Base-by-base conservation (phyloP, 129 eudicot species). In the Helichrysum umbraculigerum region DNA sequence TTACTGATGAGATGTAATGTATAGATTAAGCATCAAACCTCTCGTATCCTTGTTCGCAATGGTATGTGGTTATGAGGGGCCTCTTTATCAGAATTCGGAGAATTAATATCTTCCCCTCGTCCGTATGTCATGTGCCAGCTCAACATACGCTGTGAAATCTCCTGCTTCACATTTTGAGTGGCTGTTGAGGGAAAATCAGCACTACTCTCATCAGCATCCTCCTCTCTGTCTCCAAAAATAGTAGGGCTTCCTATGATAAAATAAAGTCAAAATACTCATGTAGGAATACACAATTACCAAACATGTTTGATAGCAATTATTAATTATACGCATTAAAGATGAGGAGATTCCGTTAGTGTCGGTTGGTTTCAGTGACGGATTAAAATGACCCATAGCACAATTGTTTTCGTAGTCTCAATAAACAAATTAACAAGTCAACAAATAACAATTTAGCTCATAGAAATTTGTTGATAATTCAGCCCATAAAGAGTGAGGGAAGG, bases 121-220 rank as follows among this genome's bases (percentile, higher is more conserved):
- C 96, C 97, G 83, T 91, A 73, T 57, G 83, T 87, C 93, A 83
- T 87, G 71, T 85, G 96, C 98, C 98, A 94, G 82, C 84, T 87
- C 84, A 90, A 54, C 96, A 85, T 85, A 28, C 92, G 88, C 80
- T 93, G 92, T 5, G 91, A 78, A 64, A 85, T 74, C 83, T 93
- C 88, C 75, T 82, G 89, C 77, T 94, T 91, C 77, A 80, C 89
- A 58, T 59, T 84, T 73, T 85, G 97, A 81, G 62, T 86, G 12
- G 52, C 52, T 12, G 52, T 74, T 81, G 84, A 84, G 28, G 82
- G 90, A 20, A 76, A 71, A 44, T 87, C 82, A 44, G 71, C 86
- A 21, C 81, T 88, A 52, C 78, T 77, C 47, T 86, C 98, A 75
- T 85, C 92, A 73, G 66, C 83, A 70, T 86, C 98, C 61, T 93